Conservation (phyloP, 176 grass and related monocot genomes). For the Hordeum marinum region DNA sequence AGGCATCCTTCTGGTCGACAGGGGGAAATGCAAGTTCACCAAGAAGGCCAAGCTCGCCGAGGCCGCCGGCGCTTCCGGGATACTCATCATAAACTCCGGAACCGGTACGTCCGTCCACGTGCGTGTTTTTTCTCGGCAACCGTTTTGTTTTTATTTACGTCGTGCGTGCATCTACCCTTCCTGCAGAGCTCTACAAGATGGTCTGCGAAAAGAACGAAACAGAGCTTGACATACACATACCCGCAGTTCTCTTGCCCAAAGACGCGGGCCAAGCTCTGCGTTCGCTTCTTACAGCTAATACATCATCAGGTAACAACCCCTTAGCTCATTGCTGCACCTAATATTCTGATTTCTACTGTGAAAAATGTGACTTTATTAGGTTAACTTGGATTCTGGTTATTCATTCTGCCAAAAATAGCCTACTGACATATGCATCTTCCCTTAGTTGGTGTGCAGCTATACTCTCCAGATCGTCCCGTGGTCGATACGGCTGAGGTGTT, state of each 20-base stretch:
- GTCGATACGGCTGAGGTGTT: constrained; percentile 94
- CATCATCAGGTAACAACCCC: constrained; percentile 47
- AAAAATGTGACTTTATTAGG: background rate
- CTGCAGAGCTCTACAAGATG: constrained; percentile 95
- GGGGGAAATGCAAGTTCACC: constrained; percentile 90
- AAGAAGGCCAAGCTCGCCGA: constrained; percentile 79
- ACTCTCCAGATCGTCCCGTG: constrained; percentile 85
- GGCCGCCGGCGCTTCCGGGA: constrained; percentile 89
- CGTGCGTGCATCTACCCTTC: background rate
- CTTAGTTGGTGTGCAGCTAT: constrained; percentile 76
- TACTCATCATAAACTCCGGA: constrained; percentile 84
- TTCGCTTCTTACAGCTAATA: constrained; percentile 34
- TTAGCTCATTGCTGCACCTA: background rate
- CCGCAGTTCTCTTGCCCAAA: constrained; percentile 29
- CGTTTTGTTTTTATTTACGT: background rate
- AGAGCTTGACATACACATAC: constrained; percentile 77
- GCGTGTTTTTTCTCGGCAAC: background rate
- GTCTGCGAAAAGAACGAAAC: constrained; percentile 90
- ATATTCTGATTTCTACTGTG: background rate
- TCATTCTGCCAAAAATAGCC: constrained; percentile 12
- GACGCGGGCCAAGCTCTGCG: constrained; percentile 57
- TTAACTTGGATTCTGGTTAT: background rate
- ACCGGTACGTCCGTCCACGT: constrained; percentile 36
- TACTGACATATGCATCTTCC: constrained; percentile 17
- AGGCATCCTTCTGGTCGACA: constrained; percentile 71